Percentiles rank a stretch among this genome's conserved stretches.
These are phyloP conservation scores for Podosphaera fusca DNA, from an alignment of 2,329 filamentous ascomycete genomes.

Conservation along the genomic window DNA sequence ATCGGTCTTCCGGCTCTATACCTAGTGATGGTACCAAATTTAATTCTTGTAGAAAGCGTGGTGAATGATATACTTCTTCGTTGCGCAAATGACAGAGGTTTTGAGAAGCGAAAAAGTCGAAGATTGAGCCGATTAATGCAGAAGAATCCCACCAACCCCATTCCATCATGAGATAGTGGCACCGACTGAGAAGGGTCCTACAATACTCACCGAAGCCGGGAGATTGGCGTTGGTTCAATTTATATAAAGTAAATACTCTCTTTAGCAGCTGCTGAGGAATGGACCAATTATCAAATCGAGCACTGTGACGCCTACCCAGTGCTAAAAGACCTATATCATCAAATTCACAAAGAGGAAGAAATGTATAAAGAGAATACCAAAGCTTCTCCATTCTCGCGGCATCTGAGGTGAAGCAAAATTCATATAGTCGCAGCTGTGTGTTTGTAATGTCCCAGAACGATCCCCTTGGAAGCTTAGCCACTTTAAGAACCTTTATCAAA, in stretches of 20 bases:
- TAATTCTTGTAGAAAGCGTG: conserved; percentile 35
- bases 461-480: conserved; percentile 24
- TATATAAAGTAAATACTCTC: conserved; percentile 34
- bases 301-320: conserved; percentile 17
- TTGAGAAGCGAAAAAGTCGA: conserved; percentile 44
- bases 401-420: conserved; percentile 19
- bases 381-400: conserved; percentile 27
- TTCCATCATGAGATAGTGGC: conserved; percentile 36
- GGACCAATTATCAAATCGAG: conserved; percentile 32
- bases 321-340: conserved; percentile 28
- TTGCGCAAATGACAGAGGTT: conserved; percentile 38
- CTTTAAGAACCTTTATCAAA: conserved; percentile 29
- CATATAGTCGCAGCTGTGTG: conserved; percentile 19
- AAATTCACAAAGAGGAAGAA: conserved; percentile 38
- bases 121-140: conserved; percentile 32
- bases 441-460: conserved; percentile 39
- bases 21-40: conserved; percentile 21
- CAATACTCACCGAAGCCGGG: conserved; percentile 44
- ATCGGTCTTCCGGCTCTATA: conserved; percentile 31
- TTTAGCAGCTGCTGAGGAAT: conserved; percentile 33
- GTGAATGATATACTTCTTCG: conserved; percentile 37
- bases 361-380: conserved; percentile 35
- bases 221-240: conserved; percentile 28
- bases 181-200: conserved; percentile 32
- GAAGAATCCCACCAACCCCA: conserved; percentile 41